Conservation (phyloP, 805 yeast genomes). For the Ogataea paradorogensis region DNA sequence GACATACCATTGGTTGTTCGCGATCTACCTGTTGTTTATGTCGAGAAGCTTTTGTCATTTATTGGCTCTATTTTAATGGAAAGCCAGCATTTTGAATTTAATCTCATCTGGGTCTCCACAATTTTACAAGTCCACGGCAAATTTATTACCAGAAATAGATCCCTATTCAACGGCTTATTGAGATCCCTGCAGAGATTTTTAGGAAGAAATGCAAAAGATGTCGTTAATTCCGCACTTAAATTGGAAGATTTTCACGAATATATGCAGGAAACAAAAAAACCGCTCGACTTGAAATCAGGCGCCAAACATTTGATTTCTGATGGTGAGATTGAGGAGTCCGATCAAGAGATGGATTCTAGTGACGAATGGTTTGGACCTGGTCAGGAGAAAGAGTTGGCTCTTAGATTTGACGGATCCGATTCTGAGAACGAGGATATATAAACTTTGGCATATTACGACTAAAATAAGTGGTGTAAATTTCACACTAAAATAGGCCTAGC, state of each 20-base stretch:
- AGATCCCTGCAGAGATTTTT: conserved; percentile 75
- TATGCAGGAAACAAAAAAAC: conserved; percentile 31
- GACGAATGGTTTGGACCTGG: conserved; percentile 38
- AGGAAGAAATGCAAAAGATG: conserved; percentile 69
- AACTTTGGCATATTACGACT: not conserved
- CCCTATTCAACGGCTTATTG: conserved; percentile 58
- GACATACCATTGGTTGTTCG: conserved; percentile 66
- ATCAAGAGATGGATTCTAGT: conserved; percentile 30
- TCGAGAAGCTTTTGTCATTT: conserved; percentile 62
- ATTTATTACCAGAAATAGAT: conserved; percentile 60
- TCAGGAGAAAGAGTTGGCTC: conserved; percentile 29
- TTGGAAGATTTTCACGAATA: conserved; percentile 56
- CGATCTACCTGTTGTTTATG: conserved; percentile 76
- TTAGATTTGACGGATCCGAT: conserved; percentile 33
- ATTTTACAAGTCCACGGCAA: conserved; percentile 73
- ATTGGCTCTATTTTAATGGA: conserved; percentile 66
- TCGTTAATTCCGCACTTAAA: conserved; percentile 51
- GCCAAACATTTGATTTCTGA: not conserved
- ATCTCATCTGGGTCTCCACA: conserved; percentile 74
- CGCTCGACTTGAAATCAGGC: not conserved
- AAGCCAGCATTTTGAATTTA: conserved; percentile 82
- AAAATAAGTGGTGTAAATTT: not conserved
- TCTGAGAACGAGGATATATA: conserved; percentile 25
- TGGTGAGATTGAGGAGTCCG: conserved; percentile 26
- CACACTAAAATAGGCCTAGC: not conserved